These are phyloP conservation scores for Nemania sp. DNA, from an alignment of 2,329 filamentous ascomycete genomes.

Conservation along the genomic window DNA sequence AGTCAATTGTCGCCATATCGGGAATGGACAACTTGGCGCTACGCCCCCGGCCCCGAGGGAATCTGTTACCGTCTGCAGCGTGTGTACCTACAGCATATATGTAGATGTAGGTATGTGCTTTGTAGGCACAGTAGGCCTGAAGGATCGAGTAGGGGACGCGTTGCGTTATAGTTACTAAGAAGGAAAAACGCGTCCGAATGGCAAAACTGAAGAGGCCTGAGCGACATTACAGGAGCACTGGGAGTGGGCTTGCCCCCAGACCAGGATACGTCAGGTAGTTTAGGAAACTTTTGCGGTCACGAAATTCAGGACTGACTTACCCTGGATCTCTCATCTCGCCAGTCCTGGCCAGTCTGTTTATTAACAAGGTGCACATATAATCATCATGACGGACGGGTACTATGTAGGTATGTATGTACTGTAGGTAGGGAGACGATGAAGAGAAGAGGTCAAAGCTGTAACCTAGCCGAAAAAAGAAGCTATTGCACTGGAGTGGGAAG, in stretches of 20 bases:
- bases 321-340: background rate
- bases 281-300: background rate
- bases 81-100: background rate
- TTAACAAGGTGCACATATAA: conserved; percentile 4
- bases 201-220: conserved; percentile 25
- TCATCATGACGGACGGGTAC: background rate
- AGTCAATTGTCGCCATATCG: conserved; percentile 10
- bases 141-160: conserved; percentile 27
- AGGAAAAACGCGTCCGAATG: background rate
- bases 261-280: background rate
- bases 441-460: conserved; percentile 6
- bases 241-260: conserved; percentile 9
- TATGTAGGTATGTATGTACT: background rate
- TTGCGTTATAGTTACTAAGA: background rate
- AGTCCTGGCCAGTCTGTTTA: conserved; percentile 9
- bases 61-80: conserved; percentile 1
- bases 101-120: too few relatives aligned
- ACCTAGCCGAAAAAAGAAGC: background rate
- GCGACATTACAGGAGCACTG: conserved; percentile 32
- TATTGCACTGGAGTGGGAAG: background rate
- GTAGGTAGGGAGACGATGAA: too few relatives aligned
- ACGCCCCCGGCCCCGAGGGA: conserved; percentile 9
- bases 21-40: background rate
- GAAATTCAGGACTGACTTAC: conserved; percentile 1
- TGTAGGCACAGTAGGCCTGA: conserved; percentile 9